Base-by-base conservation (phyloP, 257 asterid genomes). In the Catharanthus roseus region DNA sequence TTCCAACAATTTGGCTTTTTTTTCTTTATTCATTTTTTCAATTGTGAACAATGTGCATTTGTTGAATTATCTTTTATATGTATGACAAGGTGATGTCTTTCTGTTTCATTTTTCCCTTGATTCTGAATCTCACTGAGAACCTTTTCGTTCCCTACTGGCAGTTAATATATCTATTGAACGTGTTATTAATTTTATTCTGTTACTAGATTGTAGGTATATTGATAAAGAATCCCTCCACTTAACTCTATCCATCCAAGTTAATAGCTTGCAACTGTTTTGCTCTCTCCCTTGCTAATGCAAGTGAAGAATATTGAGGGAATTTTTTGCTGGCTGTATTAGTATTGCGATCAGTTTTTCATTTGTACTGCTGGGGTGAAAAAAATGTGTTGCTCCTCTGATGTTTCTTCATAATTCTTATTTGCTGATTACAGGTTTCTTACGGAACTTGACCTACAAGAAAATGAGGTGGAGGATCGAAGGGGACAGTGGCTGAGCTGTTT, bases 401-500 rank as follows among this genome's bases (percentile, higher is more conserved):
- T 34, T 23, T 3, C 3, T 31, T 42, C 21, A 29, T 50, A 16
- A 39, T 70, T 26, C 16, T 39, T 45, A 57, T 62, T 61, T 54
- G 21, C 54, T 78, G 50, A 69, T 72, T 38, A 57, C 83, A 91
- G 97, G 87, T 78, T 56, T 75, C 87, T 89, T 21, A 85, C 86
- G 79, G 97, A 89, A 87, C 85, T 91, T 23, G 90, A 89, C 80
- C 84, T 91, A 82, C 97, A 89, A 80, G 95, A 89, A 76, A 87
- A 83, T 50, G 90, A 86, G 78, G 83, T 89, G 42, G 97, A 89
- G 57, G 97, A 89, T 51, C 86, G 77, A 26, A 87, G 87, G 82
- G 96, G 96, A 47, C 95, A 86, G 73, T 91, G 97, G 97, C 95
- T 91, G 53, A 88, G 93, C 72, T 86, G 88, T 74, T 89, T 89